phyloP scores from a whole-genome alignment of 148 eudicot genomes.

The Amaranthus cruentus region DNA sequence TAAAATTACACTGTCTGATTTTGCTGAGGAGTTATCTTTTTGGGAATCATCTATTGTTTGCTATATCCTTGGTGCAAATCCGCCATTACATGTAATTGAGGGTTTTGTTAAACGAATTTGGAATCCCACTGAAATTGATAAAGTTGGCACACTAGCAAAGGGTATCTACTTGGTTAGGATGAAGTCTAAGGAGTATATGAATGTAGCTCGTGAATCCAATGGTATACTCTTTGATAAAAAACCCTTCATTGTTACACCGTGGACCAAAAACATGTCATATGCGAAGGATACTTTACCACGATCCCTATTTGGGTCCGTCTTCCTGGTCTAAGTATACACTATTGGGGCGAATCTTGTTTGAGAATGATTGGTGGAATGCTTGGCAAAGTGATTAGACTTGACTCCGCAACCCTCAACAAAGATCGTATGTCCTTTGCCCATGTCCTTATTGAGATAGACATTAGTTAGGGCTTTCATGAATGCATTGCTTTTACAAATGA shows the following conservation, averaged over 20 bases:
- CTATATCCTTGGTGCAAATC: not conserved
- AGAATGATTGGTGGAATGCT: not conserved
- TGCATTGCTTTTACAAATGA: not conserved
- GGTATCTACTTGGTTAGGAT: not conserved
- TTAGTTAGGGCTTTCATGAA: not conserved
- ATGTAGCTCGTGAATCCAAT: not conserved
- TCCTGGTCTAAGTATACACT: not conserved
- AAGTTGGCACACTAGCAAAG: not conserved
- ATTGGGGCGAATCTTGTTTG: not conserved
- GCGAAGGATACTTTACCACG: not conserved
- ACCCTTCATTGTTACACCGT: not conserved
- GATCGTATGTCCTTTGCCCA: not conserved
- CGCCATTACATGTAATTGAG: not conserved
- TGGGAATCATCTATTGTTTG: not conserved
- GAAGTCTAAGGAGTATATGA: not conserved
- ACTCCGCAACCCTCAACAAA: too few relatives aligned
- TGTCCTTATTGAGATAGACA: not conserved
- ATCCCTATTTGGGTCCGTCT: not conserved
- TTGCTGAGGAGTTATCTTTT: not conserved
- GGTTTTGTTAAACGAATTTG: not conserved
- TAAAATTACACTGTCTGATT: not conserved
- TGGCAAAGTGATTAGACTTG: too few relatives aligned
- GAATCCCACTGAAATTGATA: not conserved
- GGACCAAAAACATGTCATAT: not conserved
- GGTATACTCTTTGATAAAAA: not conserved